Conservation (phyloP, 2,329 filamentous ascomycete species). For the Talaromyces sp. region DNA sequence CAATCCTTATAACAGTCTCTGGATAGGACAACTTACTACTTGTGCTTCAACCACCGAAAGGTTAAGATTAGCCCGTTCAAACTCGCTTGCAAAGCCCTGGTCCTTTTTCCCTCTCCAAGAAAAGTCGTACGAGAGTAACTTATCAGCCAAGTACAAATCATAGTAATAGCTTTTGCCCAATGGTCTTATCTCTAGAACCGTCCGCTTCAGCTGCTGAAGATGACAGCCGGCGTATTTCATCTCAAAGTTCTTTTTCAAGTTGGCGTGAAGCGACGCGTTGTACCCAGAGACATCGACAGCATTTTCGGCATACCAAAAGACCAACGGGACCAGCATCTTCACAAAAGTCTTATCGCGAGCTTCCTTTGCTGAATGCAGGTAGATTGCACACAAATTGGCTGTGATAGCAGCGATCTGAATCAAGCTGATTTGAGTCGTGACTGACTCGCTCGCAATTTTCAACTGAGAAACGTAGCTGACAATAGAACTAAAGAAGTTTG, state of each 20-base stretch:
- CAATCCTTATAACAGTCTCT: slow-evolving; percentile 30
- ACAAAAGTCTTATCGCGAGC: slow-evolving; percentile 65
- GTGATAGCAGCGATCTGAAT: slow-evolving; percentile 75
- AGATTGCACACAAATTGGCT: slow-evolving; percentile 85
- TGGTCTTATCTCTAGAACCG: slow-evolving; percentile 59
- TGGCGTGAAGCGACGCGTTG: slow-evolving; percentile 80
- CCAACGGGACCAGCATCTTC: slow-evolving; percentile 66
- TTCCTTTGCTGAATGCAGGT: slow-evolving; percentile 81
- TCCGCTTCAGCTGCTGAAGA: slow-evolving; percentile 77
- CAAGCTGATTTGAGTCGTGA: slow-evolving; percentile 51
- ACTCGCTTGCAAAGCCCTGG: slow-evolving; percentile 75
- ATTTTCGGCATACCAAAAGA: slow-evolving; percentile 76
- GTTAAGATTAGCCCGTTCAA: slow-evolving; percentile 84
- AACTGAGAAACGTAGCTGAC: slow-evolving; percentile 65
- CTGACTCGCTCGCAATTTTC: slow-evolving; percentile 51
- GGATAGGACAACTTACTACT: slow-evolving; percentile 55
- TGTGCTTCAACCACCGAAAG: slow-evolving; percentile 89
- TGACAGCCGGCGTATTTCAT: slow-evolving; percentile 70
- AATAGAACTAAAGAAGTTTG: slow-evolving; percentile 68
- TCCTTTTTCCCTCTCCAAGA: slow-evolving; percentile 67
- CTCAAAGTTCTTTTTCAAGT: slow-evolving; percentile 80
- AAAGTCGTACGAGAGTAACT: slow-evolving; percentile 71
- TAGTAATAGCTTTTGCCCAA: slow-evolving; percentile 82
- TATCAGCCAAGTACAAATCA: slow-evolving; percentile 69
- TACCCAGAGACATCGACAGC: slow-evolving; percentile 77